A percentile compares a stretch with the other conserved stretches of the same genome.
These are phyloP conservation scores for Crithidia acanthocephali DNA, from an alignment of 208 protist genomes.

Conservation along the genomic window DNA sequence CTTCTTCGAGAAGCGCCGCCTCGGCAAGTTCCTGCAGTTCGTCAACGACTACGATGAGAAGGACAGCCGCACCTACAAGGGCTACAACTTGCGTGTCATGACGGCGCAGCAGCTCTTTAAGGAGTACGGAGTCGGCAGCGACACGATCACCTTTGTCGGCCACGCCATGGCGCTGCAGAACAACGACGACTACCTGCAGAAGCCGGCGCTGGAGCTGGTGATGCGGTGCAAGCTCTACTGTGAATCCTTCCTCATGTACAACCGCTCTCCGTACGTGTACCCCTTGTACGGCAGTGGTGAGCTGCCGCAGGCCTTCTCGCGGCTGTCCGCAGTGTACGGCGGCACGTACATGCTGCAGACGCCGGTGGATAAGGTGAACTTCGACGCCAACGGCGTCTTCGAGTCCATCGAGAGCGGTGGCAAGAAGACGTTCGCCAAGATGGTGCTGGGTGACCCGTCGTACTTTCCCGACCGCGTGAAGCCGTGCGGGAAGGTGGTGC, in stretches of 20 bases:
- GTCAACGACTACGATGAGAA: constrained; percentile 89
- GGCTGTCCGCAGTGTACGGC: constrained; percentile 93
- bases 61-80: constrained; percentile 93
- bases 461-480: constrained; percentile 98
- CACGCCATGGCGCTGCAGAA: constrained; percentile 95
- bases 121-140: constrained; percentile 93
- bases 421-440: constrained; percentile 91
- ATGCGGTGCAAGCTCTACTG: constrained; percentile 97
- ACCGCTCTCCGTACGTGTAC: constrained; percentile 99
- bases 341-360: constrained; percentile 99
- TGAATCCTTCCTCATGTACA: constrained; percentile 95
- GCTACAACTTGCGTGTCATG: constrained; percentile 86
- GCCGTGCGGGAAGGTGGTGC: constrained; percentile 94
- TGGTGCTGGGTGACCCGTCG: constrained; percentile 98
- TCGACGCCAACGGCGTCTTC: constrained; percentile 93
- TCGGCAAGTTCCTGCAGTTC: constrained; percentile 95
- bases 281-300: constrained; percentile 99
- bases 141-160: constrained; percentile 98
- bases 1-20: constrained; percentile 98
- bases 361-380: constrained; percentile 97
- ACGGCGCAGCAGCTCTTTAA: constrained; percentile 96
- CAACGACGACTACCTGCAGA: constrained; percentile 94
- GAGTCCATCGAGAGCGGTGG: constrained; percentile 93
- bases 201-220: constrained; percentile 94
- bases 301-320: constrained; percentile 98